Evolutionary conservation across 805 yeast species (phyloP).

Genomic region (Wickerhamomyces mucosus): DNA sequence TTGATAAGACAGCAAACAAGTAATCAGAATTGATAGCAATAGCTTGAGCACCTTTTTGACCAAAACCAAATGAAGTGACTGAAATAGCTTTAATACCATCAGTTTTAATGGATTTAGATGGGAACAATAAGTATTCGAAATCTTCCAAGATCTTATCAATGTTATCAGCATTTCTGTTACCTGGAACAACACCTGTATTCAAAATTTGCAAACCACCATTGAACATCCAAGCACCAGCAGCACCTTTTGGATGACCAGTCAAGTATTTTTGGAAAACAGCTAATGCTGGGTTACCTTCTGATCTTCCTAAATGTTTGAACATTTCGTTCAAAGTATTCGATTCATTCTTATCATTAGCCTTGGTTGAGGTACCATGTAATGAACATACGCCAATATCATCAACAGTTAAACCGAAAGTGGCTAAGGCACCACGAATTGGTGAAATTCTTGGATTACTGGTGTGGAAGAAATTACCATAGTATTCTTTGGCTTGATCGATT

Average conservation of each 20-base stretch:
- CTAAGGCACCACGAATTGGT: constrained; percentile 94
- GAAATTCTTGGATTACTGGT: constrained; percentile 88
- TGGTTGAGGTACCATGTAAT: constrained; percentile 98
- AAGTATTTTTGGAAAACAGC: constrained; percentile 99
- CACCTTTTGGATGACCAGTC: constrained; percentile 99
- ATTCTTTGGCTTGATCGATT: constrained; percentile 77
- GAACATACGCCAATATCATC: constrained; percentile 96
- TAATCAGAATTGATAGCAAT: constrained; percentile 88
- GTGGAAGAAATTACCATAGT: constrained; percentile 95
- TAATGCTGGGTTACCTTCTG: constrained; percentile 94
- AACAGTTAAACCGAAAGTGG: constrained; percentile 83
- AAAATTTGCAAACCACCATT: constrained; percentile 94
- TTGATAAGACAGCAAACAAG: constrained; percentile 74
- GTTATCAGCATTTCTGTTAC: constrained; percentile 98
- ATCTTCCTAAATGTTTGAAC: constrained; percentile 93
- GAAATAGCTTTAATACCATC: constrained; percentile 97
- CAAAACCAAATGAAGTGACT: constrained; percentile 96
- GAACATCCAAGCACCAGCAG: constrained; percentile 99
- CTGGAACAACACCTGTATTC: constrained; percentile 91
- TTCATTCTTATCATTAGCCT: constrained; percentile 98
- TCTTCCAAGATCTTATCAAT: constrained; percentile 77
- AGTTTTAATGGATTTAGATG: constrained; percentile 87
- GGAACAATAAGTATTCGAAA: constrained; percentile 84
- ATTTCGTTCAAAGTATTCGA: constrained; percentile 81
- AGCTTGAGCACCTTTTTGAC: constrained; percentile 99